phyloP scores from a whole-genome alignment of 1,139 yeast genomes.

The Meyerozyma sp. region DNA sequence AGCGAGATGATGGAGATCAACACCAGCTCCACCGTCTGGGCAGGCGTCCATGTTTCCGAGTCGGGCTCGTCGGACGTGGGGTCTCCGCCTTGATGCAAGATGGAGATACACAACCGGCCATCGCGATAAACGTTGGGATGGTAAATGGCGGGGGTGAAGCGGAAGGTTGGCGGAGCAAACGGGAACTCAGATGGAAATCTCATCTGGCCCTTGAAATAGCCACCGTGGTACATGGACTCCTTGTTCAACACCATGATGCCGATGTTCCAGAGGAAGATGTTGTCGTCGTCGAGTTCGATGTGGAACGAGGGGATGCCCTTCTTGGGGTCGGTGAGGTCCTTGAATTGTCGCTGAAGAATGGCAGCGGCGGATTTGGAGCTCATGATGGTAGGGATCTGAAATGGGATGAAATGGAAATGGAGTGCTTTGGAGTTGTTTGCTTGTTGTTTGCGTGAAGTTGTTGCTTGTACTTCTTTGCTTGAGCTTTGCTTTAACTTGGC shows the following conservation, averaged over 20 bases:
- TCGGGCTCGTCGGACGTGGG: conserved; percentile 88
- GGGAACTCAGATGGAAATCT: conserved; percentile 90
- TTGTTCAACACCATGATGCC: conserved; percentile 90
- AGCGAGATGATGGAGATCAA: conserved; percentile 84
- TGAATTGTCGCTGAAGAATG: conserved; percentile 85
- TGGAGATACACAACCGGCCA: conserved; percentile 89
- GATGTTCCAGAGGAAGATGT: conserved; percentile 87
- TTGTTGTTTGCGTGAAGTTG: too few species aligned
- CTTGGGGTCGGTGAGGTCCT: conserved; percentile 89
- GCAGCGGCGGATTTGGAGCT: conserved; percentile 61
- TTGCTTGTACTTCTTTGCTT: too few species aligned
- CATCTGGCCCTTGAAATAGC: conserved; percentile 94
- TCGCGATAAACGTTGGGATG: conserved; percentile 95
- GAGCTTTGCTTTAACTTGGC: too few species aligned
- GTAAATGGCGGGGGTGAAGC: conserved; percentile 91
- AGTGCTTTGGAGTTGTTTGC: not conserved
- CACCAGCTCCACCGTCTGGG: conserved; percentile 90
- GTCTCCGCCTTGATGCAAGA: conserved; percentile 85
- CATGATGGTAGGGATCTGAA: conserved; percentile 17
- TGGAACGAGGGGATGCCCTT: conserved; percentile 90
- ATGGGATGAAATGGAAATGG: not conserved
- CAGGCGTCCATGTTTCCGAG: conserved; percentile 94
- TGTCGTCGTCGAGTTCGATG: conserved; percentile 81
- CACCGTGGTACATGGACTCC: conserved; percentile 91
- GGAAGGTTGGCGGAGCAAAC: conserved; percentile 82